Evolutionary conservation across 148 eudicot genomes (phyloP), one percentile per base, ranked within the genome.

Genomic region (Pharnaceum exiguum): DNA sequence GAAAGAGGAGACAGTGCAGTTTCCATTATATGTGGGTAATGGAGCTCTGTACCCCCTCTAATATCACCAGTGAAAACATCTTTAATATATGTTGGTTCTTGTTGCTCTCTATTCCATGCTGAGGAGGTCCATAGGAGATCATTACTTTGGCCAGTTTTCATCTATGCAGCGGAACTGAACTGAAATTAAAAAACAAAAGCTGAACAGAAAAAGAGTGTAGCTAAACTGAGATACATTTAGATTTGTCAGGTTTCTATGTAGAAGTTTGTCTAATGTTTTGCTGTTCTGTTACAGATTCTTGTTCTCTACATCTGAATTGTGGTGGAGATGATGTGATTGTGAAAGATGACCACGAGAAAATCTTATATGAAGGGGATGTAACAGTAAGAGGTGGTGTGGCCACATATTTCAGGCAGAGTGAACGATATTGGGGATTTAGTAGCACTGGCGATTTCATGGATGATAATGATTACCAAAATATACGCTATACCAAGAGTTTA

Each of bases 391-490:
- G 86, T 46, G 89, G 87, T 56, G 21, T 70, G 11, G 83, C 85
- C 23, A 76, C 68, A 58, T 73, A 75, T 61, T 81, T 28, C 50
- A 62, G 44, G 38, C 59, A 26, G 44, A 35, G 15, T 28, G 42
- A 36, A 16, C 60, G 23, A 9, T 25, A 27, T 25, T 88, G 96
- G 96, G 96, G 88, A 29, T 82, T 79, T 50, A 85, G 89, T 66
- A 83, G 84, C 66, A 77, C 84, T 15, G 96, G 96, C 27, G 85
- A 79, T 62, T 88, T 71, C 82, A 54, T 84, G 85, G 82, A 85
- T 52, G 85, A 80, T 50, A 55, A 62, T 57, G 70, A 56, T 63
- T 62, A 27, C 28, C 57, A 50, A 24, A 55, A 57, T 42, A 60
- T 70, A 59, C 57, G 66, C 24, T 59, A 70, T 49, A 44, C 59